Conservation (phyloP, 2,329 filamentous ascomycete species). For the Fusarium poae region DNA sequence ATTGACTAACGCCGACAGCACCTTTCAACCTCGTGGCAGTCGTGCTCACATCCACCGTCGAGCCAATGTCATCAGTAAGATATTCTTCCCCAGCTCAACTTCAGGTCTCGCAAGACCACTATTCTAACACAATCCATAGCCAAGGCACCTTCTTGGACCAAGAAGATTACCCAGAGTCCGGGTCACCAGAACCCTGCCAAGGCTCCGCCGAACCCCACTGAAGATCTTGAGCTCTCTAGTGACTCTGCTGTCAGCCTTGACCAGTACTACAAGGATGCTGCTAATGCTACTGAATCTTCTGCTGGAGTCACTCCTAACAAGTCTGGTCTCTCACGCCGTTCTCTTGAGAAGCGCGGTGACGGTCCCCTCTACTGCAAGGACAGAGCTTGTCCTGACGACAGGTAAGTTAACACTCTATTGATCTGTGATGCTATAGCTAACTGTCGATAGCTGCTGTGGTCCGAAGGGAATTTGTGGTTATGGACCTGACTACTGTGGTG, state of each 20-base stretch:
- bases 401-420: background rate
- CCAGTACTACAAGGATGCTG: conserved; percentile 12
- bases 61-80: conserved; percentile 9
- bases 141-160: conserved; percentile 17
- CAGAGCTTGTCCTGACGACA: background rate
- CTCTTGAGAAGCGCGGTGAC: conserved; percentile 7
- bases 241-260: background rate
- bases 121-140: background rate
- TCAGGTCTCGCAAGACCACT: too few relatives aligned
- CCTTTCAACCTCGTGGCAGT: too few relatives aligned
- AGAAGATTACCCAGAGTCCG: conserved; percentile 1
- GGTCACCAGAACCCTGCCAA: conserved; percentile 20
- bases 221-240: conserved; percentile 8
- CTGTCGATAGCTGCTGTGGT: background rate
- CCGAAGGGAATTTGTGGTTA: conserved; percentile 3
- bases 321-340: background rate
- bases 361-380: conserved; percentile 22
- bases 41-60: too few relatives aligned
- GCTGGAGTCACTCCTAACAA: conserved; percentile 1
- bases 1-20: background rate
- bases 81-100: too few relatives aligned
- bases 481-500: conserved; percentile 11
- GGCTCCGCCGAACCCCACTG: background rate
- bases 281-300: conserved; percentile 3
- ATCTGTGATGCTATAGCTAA: background rate